Evolutionary conservation across 2,329 filamentous ascomycete species (phyloP), one percentile per base, ranked within the genome.

Genomic region (Cercospora beticola): DNA sequence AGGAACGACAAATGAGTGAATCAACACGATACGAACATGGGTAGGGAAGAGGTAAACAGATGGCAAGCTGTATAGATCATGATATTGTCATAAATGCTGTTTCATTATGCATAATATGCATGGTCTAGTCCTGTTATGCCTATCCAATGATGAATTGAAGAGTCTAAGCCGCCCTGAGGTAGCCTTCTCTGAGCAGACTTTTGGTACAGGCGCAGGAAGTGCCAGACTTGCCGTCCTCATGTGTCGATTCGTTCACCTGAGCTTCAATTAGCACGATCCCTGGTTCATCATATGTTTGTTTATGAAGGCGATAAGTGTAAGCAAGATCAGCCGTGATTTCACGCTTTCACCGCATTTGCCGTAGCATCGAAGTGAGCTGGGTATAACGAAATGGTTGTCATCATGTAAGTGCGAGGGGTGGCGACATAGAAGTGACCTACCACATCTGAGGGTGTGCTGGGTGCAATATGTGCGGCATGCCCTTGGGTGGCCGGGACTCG

Each of bases 321-420:
- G 31, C 16, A 58, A 59, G 54, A 31, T 65, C 62, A 65, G 62
- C 33, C 62, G 62, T 65, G 62, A 65, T 65, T 57, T 65, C 49
- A 57, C 49, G 49, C 31, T 65, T 65, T 65, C 62, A 33, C 62
- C 52, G 62, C 62, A 65, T 65, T 65, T 65, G 62, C 62, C 46
- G 40, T 63, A 63, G 61, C 62, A 65, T 65, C 62, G 62, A 57
- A 65, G 62, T 65, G 62, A 65, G 62, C 62, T 65, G 62, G 62
- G 62, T 65, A 65, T 58, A 59, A 59, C 52, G 49, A 57, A 65
- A 43, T 58, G 62, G 31, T 57, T 65, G 52, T 65, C 62, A 65
- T 65, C 62, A 58, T 58, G 62, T n/a, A 43, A 65, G 23, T 36
- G 62, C 21, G 16, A 46, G 23, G 33, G 36, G 12, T 6, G 14